phyloP scores from a whole-genome alignment of 1,284 basidiomycete genomes.

The Ustilago bromivora region DNA sequence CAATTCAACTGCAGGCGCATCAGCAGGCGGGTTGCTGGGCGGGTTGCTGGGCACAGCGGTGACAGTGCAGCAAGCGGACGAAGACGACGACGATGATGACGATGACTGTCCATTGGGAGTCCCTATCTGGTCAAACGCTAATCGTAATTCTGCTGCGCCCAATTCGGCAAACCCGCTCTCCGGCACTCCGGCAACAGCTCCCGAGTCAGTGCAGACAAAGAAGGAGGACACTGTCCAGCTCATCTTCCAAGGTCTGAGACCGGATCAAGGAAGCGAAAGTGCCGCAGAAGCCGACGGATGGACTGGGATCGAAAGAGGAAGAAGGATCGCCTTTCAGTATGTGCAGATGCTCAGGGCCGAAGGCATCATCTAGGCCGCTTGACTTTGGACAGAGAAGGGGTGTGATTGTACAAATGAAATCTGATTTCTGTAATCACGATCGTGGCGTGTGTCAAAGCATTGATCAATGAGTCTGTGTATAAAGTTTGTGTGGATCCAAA shows the following conservation, averaged over 20 bases:
- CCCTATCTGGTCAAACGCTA: slow-evolving; percentile 18
- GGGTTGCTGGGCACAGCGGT: slow-evolving; percentile 30
- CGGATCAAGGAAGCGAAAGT: slow-evolving; percentile 4
- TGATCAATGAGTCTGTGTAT: not conserved
- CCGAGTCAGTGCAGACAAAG: slow-evolving; percentile 1
- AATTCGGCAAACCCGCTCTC: slow-evolving; percentile 7
- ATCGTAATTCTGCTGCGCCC: slow-evolving; percentile 6
- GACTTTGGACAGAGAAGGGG: not conserved
- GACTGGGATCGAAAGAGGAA: slow-evolving; percentile 43
- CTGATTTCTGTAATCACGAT: not conserved
- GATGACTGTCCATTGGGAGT: slow-evolving; percentile 50
- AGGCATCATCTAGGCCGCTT: slow-evolving; percentile 39
- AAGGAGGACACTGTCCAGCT: slow-evolving; percentile 43
- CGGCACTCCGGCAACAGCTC: not conserved
- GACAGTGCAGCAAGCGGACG: slow-evolving; percentile 42
- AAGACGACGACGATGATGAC: slow-evolving; percentile 50
- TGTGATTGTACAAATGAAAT: not conserved
- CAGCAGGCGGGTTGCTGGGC: slow-evolving; percentile 13
- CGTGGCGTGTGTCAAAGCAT: slow-evolving; percentile 3
- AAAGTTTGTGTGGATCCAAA: not conserved
- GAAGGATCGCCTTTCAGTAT: slow-evolving; percentile 48
- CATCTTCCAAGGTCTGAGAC: slow-evolving; percentile 41
- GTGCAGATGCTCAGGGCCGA: slow-evolving; percentile 53
- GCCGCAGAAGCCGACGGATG: slow-evolving; percentile 25
- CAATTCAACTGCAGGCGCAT: not conserved